Base-by-base conservation (phyloP, 2,329 filamentous ascomycete genomes). In the Botrytis deweyae region DNA sequence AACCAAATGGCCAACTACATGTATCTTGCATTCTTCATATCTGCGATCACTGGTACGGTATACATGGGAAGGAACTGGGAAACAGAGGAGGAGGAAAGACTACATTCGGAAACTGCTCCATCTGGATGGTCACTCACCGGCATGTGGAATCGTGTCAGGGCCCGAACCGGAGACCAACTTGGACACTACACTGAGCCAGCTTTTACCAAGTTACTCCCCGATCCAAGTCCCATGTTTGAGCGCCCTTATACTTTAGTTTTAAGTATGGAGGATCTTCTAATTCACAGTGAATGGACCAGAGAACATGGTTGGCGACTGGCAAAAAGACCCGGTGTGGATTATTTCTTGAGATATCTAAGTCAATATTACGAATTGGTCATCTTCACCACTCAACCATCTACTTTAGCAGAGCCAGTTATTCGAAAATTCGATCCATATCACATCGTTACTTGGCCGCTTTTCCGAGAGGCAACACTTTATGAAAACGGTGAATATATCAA, bases 331-430 rank as follows among this genome's bases (percentile, higher is more conserved):
- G 96, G 96, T 64, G 89, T 97, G 75, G 96, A 99, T 84, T 99
- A 99, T 85, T 99, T 99, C 85, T 85, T 99, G 76, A 93, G 93
- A 81, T 99, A 99, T 83, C 88, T 99, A 67, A 95, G 93, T 84
- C 95, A 98, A 83, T 98, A 99, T 87, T 99, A 98, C 82, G 96
- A 99, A 83, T 87, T 99, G 72, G 96, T 98, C 70, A 90, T 99
- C 77, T 99, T 98, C 85, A 99, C 96, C 46, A 93, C 89, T 58
- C 91, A 96, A 65, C 94, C 95, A 0, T 93, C 91, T 80, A 91
- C 90, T 80, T 92, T 93, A 81, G 95, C 91, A 42, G 94, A 98
- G 78, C 93, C 94, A 38, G 88, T 99, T 70, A 89, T 98, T 77
- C 91, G 93, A 80, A 99, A 99, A 84, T 87, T 99, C 75, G 96